A percentile compares a stretch with the other conserved stretches of the same genome.
phyloP scores from a whole-genome alignment of 1,139 yeast genomes.

The Pneumocystis jirovecii region DNA sequence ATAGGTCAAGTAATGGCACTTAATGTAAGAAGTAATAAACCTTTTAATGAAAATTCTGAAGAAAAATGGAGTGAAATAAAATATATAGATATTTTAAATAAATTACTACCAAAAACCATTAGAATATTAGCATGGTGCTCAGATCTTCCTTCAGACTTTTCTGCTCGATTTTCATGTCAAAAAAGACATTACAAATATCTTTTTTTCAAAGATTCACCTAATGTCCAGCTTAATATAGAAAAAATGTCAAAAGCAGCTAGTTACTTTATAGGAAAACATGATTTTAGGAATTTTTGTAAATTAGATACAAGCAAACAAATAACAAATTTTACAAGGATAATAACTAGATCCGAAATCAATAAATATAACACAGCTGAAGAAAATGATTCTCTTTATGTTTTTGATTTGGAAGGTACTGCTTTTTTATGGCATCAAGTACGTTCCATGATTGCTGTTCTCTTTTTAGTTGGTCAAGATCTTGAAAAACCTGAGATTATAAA shows the following conservation, averaged over 20 bases:
- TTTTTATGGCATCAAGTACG: slow-evolving; percentile 97
- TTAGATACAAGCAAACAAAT: slow-evolving; percentile 89
- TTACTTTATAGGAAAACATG: slow-evolving; percentile 59
- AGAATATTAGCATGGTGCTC: slow-evolving; percentile 68
- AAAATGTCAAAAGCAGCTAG: slow-evolving; percentile 58
- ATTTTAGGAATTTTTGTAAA: slow-evolving; percentile 87
- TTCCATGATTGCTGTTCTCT: slow-evolving; percentile 76
- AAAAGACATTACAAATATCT: slow-evolving; percentile 75
- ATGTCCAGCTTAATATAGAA: slow-evolving; percentile 36
- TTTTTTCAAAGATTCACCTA: slow-evolving; percentile 29
- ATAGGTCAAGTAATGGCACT: slow-evolving; percentile 86
- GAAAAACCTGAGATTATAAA: slow-evolving; percentile 47
- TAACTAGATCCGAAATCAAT: slow-evolving; percentile 38
- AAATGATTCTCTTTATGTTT: slow-evolving; percentile 33
- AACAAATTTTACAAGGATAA: slow-evolving; percentile 50
- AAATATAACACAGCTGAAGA: background rate
- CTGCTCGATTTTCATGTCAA: slow-evolving; percentile 82
- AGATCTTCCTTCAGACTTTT: slow-evolving; percentile 68
- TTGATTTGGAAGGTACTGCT: slow-evolving; percentile 76
- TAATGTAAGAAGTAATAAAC: slow-evolving; percentile 52
- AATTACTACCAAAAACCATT: slow-evolving; percentile 65
- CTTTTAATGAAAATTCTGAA: slow-evolving; percentile 41
- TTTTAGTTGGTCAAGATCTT: slow-evolving; percentile 62
- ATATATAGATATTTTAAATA: slow-evolving; percentile 60
- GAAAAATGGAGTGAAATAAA: slow-evolving; percentile 61